Percentiles rank a stretch among this genome's conserved stretches.
phyloP scores from a whole-genome alignment of 2,329 filamentous ascomycete genomes.

The Triangularia setosa region DNA sequence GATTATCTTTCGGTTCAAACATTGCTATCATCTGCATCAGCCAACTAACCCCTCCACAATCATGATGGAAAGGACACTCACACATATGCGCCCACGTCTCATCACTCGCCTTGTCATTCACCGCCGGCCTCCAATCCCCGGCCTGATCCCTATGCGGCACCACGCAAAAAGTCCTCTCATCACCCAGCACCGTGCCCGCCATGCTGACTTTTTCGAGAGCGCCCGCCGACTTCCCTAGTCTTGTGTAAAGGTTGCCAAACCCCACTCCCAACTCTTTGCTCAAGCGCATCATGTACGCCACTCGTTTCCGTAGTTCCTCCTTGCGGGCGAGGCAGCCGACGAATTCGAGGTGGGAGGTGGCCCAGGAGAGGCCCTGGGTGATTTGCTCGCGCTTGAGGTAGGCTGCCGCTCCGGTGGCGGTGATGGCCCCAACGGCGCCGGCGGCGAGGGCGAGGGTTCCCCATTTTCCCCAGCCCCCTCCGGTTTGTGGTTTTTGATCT shows the following conservation, averaged over 20 bases:
- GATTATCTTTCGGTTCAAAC: constrained; percentile 70
- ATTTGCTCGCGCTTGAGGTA: constrained; percentile 83
- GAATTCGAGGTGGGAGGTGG: constrained; percentile 86
- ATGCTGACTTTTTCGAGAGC: constrained; percentile 45
- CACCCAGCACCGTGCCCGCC: constrained; percentile 58
- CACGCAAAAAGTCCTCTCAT: constrained; percentile 83
- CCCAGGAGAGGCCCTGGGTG: constrained; percentile 73
- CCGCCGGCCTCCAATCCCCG: constrained; percentile 62
- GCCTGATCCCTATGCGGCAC: constrained; percentile 56
- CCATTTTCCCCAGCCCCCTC: constrained; percentile 66
- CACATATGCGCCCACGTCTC: constrained; percentile 78
- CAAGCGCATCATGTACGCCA: constrained; percentile 64
- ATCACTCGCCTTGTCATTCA: constrained; percentile 76
- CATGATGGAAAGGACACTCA: constrained; percentile 35
- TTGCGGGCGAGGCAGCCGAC: constrained; percentile 83
- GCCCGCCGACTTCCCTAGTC: constrained; percentile 66
- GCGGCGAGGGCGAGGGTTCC: constrained; percentile 82
- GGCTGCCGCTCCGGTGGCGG: constrained; percentile 76
- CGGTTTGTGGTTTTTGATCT: constrained; percentile 35
- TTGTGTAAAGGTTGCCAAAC: constrained; percentile 84
- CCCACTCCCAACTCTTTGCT: constrained; percentile 64
- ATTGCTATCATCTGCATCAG: constrained; percentile 46
- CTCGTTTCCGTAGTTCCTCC: constrained; percentile 72
- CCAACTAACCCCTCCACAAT: background rate
- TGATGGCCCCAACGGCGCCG: constrained; percentile 77